Evolutionary conservation across 2,329 filamentous ascomycete species (phyloP).

Genomic region (Curvularia sp.): DNA sequence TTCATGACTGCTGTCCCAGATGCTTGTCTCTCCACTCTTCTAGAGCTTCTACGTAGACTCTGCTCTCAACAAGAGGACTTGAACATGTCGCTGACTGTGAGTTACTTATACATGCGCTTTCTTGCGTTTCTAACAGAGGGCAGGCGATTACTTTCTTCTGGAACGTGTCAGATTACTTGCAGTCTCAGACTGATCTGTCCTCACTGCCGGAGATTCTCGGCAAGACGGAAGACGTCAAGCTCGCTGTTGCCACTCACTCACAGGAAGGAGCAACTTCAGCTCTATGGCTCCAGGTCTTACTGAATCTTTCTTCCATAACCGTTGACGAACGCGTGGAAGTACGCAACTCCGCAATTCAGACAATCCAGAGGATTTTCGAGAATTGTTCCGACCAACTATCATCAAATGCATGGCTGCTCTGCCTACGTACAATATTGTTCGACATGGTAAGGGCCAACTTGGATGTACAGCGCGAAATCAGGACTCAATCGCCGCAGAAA

Average conservation of each 20-base stretch:
- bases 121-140: constrained; percentile 14
- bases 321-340: constrained; percentile 76
- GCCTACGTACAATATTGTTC: constrained; percentile 81
- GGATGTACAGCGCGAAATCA: constrained; percentile 33
- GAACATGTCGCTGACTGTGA: constrained; percentile 90
- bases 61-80: constrained; percentile 89
- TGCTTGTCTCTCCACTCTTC: constrained; percentile 76
- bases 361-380: constrained; percentile 87
- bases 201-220: constrained; percentile 40
- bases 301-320: constrained; percentile 74
- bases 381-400: constrained; percentile 84
- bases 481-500: constrained; percentile 19
- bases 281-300: constrained; percentile 78
- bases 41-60: constrained; percentile 89
- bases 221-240: constrained; percentile 57
- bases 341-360: constrained; percentile 88
- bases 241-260: constrained; percentile 66
- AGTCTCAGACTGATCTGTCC: constrained; percentile 56
- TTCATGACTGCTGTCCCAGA: constrained; percentile 77
- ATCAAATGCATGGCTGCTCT: constrained; percentile 81
- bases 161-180: constrained; percentile 89
- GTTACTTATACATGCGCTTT: constrained; percentile 29
- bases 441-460: constrained; percentile 73
- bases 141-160: constrained; percentile 94
- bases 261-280: constrained; percentile 71